These are phyloP conservation scores for Mucor piriformis DNA, from an alignment of 371 early-diverging fungal species.

Conservation along the genomic window DNA sequence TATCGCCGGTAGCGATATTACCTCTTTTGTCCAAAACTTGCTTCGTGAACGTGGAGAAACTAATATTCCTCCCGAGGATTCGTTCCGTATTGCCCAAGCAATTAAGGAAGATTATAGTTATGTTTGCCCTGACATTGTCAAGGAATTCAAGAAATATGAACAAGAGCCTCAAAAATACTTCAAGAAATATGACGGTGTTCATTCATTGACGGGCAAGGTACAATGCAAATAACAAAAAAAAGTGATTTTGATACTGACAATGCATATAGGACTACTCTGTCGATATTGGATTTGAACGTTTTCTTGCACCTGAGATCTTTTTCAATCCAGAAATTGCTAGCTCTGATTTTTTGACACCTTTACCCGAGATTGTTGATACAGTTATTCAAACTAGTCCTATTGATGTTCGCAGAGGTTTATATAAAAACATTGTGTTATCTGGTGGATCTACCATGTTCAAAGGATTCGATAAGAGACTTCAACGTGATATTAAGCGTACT, in stretches of 20 bases:
- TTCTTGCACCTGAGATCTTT: constrained; percentile 98
- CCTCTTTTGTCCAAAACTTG: constrained; percentile 95
- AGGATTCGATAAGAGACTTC: constrained; percentile 92
- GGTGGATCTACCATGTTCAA: constrained; percentile 99
- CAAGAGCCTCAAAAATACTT: constrained; percentile 88
- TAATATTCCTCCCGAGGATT: constrained; percentile 94
- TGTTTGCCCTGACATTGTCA: constrained; percentile 95
- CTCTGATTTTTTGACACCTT: constrained; percentile 94
- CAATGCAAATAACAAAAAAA: constrained; percentile 1
- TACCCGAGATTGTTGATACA: constrained; percentile 94
- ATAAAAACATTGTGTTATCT: constrained; percentile 97
- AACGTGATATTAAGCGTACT: constrained; percentile 91
- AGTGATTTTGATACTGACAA: too few species aligned
- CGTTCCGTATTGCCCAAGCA: constrained; percentile 88
- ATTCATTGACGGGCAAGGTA: constrained; percentile 87
- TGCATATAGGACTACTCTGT: constrained; percentile 88
- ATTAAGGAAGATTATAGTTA: constrained; percentile 97
- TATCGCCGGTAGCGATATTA: constrained; percentile 97
- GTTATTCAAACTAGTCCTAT: constrained; percentile 96
- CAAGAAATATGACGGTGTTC: constrained; percentile 80
- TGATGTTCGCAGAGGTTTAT: constrained; percentile 95
- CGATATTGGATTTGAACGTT: constrained; percentile 97
- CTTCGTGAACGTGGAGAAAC: constrained; percentile 94
- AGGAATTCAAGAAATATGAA: constrained; percentile 94
- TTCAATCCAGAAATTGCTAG: constrained; percentile 97